Base-by-base conservation (phyloP, 495 filamentous ascomycete genomes). In the Penicillium pancosmium region DNA sequence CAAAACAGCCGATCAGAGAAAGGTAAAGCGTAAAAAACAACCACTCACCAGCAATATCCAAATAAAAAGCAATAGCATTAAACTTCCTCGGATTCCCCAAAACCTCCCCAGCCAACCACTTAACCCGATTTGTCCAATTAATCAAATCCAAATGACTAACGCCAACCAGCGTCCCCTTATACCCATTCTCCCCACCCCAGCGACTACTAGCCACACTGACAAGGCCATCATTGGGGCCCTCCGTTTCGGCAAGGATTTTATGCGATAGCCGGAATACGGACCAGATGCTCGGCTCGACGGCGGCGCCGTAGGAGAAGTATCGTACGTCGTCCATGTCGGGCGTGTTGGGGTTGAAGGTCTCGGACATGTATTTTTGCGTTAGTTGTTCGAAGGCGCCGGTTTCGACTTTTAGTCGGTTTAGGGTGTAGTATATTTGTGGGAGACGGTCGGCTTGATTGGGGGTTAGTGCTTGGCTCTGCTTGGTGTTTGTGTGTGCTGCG, bases 61-160 rank as follows among this genome's bases (percentile, higher is more conserved):
- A 84, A 68, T 98, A 98, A 66, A 98, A 96, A 0, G 93, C 93
- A 63, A 97, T 88, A 4, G 93, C 93, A 67, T 98, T 98, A 77
- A 98, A 97, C 89, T 86, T 89, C 61, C 80, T 78, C 67, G 83
- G 84, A 50, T 85, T 84, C 5, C 91, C 90, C 56, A 84, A 85
- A 64, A 88, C 74, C 61, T 87, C 80, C 61, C 84, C 85, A 16
- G 88, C 66, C 38, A 86, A 80, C 85, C 86, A 96, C 59, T 86
- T 83, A 34, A 96, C 58, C 52, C 89, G 79, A 66, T 96, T 97
- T 51, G 86, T 93, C 94, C 93, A 98, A 74, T 97, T 97, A 71
- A 97, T 98, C 52, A 96, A 76, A 65, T 97, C 92, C 5, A 97
- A 74, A 73, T 98, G 94, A 71, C 87, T 95, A 31, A 96, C 91